phyloP scores from a whole-genome alignment of 202 grass and related monocot genomes.

The Panicum virgatum region DNA sequence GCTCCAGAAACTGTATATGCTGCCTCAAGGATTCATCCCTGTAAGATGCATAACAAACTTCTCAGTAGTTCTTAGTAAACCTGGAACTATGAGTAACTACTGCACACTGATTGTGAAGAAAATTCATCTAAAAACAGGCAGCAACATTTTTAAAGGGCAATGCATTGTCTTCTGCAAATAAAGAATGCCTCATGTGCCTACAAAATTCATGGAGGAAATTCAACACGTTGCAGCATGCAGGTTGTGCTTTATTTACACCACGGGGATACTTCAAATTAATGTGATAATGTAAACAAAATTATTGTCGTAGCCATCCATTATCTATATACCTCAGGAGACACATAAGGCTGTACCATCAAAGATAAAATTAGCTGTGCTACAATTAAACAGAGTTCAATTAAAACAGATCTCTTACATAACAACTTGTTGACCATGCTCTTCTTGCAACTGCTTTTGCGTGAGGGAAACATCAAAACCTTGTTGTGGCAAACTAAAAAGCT shows the following conservation, averaged over 20 bases:
- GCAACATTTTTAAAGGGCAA: not conserved
- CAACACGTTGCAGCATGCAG: not conserved
- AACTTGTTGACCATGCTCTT: conserved; percentile 86
- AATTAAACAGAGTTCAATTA: not conserved
- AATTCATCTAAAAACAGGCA: conserved; percentile 27
- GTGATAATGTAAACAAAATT: conserved; percentile 5
- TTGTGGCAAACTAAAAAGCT: conserved; percentile 83
- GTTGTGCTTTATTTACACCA: not conserved
- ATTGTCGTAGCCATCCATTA: not conserved
- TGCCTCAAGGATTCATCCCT: conserved; percentile 73
- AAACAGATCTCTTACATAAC: conserved; percentile 50
- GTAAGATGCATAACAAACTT: conserved; percentile 19
- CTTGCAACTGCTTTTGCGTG: conserved; percentile 76
- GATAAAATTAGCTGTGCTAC: no score
- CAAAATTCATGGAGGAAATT: not conserved
- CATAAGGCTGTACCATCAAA: no score
- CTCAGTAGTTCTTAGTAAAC: conserved; percentile 35
- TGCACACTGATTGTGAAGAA: conserved; percentile 3
- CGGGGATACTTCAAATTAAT: conserved; percentile 6
- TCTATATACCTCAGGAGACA: not conserved
- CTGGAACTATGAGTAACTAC: conserved; percentile 9
- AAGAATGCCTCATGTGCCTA: not conserved
- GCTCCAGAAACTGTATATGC: conserved; percentile 79
- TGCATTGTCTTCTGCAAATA: conserved; percentile 1
- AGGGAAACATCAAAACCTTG: conserved; percentile 95